phyloP scores from a whole-genome alignment of 2,329 filamentous ascomycete genomes.

The Phyllosticta paracitricarpa region DNA sequence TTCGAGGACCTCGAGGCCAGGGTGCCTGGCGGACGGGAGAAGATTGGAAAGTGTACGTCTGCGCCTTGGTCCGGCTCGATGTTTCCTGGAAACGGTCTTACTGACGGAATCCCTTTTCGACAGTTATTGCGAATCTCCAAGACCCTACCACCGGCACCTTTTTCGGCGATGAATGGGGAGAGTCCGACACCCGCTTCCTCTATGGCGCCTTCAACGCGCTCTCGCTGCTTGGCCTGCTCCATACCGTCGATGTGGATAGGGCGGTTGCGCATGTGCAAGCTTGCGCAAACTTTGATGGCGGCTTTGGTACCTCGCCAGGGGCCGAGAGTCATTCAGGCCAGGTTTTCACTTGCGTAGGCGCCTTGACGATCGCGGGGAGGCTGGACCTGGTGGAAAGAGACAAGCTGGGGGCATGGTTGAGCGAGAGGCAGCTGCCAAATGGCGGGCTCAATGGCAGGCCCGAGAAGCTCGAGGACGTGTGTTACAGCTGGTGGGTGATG shows the following conservation, averaged over 20 bases:
- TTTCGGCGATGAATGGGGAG: conserved; percentile 90
- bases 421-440: conserved; percentile 77
- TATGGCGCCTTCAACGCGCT: conserved; percentile 85
- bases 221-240: conserved; percentile 66
- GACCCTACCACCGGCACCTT: conserved; percentile 77
- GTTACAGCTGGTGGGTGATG: conserved; percentile 98
- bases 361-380: conserved; percentile 71
- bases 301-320: conserved; percentile 79
- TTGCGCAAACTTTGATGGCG: conserved; percentile 90
- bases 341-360: conserved; percentile 87
- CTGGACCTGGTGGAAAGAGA: conserved; percentile 76
- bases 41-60: conserved; percentile 68
- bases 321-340: conserved; percentile 93
- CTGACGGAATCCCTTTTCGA: conserved; percentile 15
- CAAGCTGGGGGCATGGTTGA: conserved; percentile 79
- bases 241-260: conserved; percentile 66
- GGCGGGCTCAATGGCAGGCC: conserved; percentile 90
- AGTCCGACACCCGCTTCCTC: conserved; percentile 88
- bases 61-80: background rate
- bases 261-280: conserved; percentile 69
- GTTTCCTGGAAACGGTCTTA: conserved; percentile 2
- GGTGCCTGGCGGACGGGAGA: conserved; percentile 55
- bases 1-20: conserved; percentile 69
- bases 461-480: conserved; percentile 93
- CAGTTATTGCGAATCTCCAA: conserved; percentile 73